Evolutionary conservation across 192 early-diverging fungal genomes (phyloP).

Genomic region (Umbelopsis ramanniana): DNA sequence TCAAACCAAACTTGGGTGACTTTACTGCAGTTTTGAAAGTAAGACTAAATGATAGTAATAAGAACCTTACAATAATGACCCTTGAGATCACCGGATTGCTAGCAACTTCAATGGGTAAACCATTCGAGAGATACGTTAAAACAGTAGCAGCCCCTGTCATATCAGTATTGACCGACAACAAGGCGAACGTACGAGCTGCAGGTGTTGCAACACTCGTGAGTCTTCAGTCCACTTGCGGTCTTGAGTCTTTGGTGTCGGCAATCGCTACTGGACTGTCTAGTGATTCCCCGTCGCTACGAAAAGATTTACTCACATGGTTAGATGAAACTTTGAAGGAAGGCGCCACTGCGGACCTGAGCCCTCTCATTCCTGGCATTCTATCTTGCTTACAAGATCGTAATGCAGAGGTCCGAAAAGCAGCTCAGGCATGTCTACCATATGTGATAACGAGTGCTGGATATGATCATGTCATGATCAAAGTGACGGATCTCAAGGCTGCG

Average conservation of each 20-base stretch:
- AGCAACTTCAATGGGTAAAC: slow-evolving; percentile 83
- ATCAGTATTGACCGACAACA: slow-evolving; percentile 85
- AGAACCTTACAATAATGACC: slow-evolving; percentile 80
- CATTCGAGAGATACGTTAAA: slow-evolving; percentile 78
- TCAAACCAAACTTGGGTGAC: slow-evolving; percentile 82
- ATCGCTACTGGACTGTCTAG: slow-evolving; percentile 68
- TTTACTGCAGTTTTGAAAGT: slow-evolving; percentile 80
- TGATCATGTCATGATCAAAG: slow-evolving; percentile 69
- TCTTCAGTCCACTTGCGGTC: slow-evolving; percentile 65
- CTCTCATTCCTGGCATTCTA: slow-evolving; percentile 72
- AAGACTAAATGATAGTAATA: slow-evolving; percentile 89
- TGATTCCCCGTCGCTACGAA: slow-evolving; percentile 86
- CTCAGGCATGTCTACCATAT: slow-evolving; percentile 69
- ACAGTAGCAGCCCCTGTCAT: slow-evolving; percentile 73
- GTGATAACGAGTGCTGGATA: slow-evolving; percentile 75
- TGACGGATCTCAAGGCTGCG: slow-evolving; percentile 78
- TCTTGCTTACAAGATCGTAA: slow-evolving; percentile 89
- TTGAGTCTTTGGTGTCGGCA: slow-evolving; percentile 74
- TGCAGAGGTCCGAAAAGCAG: slow-evolving; percentile 87
- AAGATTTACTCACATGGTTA: slow-evolving; percentile 87
- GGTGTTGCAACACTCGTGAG: slow-evolving; percentile 76
- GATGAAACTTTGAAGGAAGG: slow-evolving; percentile 59
- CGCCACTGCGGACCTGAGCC: slow-evolving; percentile 62
- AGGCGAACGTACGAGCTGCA: slow-evolving; percentile 81
- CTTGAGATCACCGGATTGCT: slow-evolving; percentile 82